phyloP scores from a whole-genome alignment of 768 basidiomycete genomes.

The Boletus insuetus region DNA sequence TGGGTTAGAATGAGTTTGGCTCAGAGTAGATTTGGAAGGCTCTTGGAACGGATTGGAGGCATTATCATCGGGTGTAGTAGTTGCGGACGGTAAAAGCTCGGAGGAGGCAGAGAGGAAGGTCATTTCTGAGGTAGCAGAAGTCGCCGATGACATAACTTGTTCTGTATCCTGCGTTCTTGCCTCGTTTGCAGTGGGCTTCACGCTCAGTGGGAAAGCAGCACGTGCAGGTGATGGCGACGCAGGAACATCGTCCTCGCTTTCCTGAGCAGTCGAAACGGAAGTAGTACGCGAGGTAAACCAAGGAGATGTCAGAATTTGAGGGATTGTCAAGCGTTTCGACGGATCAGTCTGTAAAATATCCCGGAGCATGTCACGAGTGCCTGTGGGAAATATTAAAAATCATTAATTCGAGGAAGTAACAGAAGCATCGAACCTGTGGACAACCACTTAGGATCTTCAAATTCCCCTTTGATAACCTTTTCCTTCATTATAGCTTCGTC shows the following conservation, averaged over 20 bases:
- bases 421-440: slow-evolving; percentile 59
- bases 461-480: slow-evolving; percentile 82
- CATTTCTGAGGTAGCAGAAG: slow-evolving; percentile 36
- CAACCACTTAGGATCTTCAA: slow-evolving; percentile 92
- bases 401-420: neutral
- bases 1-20: slow-evolving; percentile 46
- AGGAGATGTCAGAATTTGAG: slow-evolving; percentile 78
- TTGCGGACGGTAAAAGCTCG: slow-evolving; percentile 47
- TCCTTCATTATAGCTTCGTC: slow-evolving; percentile 79
- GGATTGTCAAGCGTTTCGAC: slow-evolving; percentile 69
- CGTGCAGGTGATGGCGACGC: slow-evolving; percentile 33
- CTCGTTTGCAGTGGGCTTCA: slow-evolving; percentile 15
- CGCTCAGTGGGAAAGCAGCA: slow-evolving; percentile 28
- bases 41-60: slow-evolving; percentile 42
- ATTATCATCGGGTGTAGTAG: slow-evolving; percentile 56
- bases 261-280: slow-evolving; percentile 1
- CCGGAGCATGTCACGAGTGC: slow-evolving; percentile 80
- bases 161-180: slow-evolving; percentile 21
- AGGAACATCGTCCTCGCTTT: slow-evolving; percentile 19
- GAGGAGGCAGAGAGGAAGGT: slow-evolving; percentile 57
- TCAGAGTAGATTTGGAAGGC: slow-evolving; percentile 12
- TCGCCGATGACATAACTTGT: slow-evolving; percentile 46
- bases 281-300: slow-evolving; percentile 65
- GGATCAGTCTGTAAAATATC: slow-evolving; percentile 78
- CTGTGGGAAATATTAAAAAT: slow-evolving; percentile 39